Percentiles rank a stretch among this genome's conserved stretches.
Conservation (phyloP, 805 yeast genomes). For the Nakazawaea siamensis region DNA sequence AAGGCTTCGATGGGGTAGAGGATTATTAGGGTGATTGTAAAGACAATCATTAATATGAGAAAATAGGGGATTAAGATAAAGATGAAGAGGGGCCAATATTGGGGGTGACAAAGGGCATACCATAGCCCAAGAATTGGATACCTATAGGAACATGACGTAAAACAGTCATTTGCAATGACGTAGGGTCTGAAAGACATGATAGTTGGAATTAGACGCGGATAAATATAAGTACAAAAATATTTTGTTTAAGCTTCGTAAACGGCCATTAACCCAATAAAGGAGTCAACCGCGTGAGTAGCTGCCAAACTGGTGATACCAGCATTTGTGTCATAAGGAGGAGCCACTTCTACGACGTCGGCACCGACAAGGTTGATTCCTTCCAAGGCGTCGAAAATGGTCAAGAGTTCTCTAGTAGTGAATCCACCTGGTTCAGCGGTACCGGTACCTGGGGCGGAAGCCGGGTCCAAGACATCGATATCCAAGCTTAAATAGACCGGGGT, state of each 20-base stretch:
- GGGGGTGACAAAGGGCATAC: neutral
- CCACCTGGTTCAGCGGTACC: slow-evolving; percentile 80
- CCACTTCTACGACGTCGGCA: slow-evolving; percentile 70
- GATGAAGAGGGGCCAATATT: slow-evolving; percentile 8
- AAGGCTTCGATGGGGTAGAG: slow-evolving; percentile 15
- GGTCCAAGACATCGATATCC: slow-evolving; percentile 63
- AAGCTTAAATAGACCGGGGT: slow-evolving; percentile 36
- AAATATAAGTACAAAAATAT: neutral
- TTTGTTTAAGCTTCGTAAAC: slow-evolving; percentile 16
- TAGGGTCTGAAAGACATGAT: slow-evolving; percentile 1
- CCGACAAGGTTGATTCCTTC: slow-evolving; percentile 59
- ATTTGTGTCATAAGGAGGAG: slow-evolving; percentile 56
- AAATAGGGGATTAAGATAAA: slow-evolving; percentile 13
- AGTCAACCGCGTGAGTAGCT: slow-evolving; percentile 56
- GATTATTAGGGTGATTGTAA: slow-evolving; percentile 9
- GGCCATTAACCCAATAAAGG: slow-evolving; percentile 37
- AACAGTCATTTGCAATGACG: neutral
- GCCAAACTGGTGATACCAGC: slow-evolving; percentile 56
- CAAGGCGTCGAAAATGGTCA: slow-evolving; percentile 49
- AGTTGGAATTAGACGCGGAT: no score
- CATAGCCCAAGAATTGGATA: neutral
- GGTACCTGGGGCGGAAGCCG: slow-evolving; percentile 68
- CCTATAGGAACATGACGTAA: neutral
- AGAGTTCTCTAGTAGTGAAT: slow-evolving; percentile 56
- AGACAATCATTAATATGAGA: slow-evolving; percentile 11